These are phyloP conservation scores for Lichina pygmaea DNA, from an alignment of 495 filamentous ascomycete genomes.

Conservation along the genomic window DNA sequence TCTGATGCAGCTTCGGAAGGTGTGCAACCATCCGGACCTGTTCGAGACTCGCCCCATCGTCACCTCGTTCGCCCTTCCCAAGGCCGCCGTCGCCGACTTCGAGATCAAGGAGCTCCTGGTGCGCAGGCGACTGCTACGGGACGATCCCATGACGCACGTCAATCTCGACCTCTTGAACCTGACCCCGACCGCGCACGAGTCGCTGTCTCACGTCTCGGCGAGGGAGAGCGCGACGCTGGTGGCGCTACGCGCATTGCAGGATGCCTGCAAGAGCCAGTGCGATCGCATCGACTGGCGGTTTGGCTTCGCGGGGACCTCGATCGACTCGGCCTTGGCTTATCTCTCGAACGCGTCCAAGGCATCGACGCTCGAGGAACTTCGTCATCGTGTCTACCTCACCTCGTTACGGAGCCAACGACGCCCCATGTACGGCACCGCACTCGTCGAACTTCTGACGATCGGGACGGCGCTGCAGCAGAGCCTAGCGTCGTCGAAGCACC, in stretches of 20 bases:
- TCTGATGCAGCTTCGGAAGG: constrained; percentile 89
- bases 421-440: constrained; percentile 52
- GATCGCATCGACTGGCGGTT: constrained; percentile 30
- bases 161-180: constrained; percentile 63
- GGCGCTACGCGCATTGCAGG: constrained; percentile 11
- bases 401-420: constrained; percentile 52
- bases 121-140: constrained; percentile 33
- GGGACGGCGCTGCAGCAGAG: constrained; percentile 25
- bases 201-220: constrained; percentile 14
- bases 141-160: constrained; percentile 35
- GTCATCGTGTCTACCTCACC: constrained; percentile 57
- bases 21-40: constrained; percentile 95
- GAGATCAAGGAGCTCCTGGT: constrained; percentile 50
- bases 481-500: constrained; percentile 23
- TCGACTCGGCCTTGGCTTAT: constrained; percentile 41
- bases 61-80: constrained; percentile 82
- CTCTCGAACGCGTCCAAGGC: constrained; percentile 45
- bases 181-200: constrained; percentile 43
- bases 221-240: constrained; percentile 13
- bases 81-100: constrained; percentile 52
- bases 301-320: constrained; percentile 29
- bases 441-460: constrained; percentile 44
- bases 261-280: constrained; percentile 33
- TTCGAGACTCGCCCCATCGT: constrained; percentile 97
- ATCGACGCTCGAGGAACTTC: constrained; percentile 50